phyloP scores from a whole-genome alignment of 352 stramenopile genomes.

The Phytophthora hybrid region DNA sequence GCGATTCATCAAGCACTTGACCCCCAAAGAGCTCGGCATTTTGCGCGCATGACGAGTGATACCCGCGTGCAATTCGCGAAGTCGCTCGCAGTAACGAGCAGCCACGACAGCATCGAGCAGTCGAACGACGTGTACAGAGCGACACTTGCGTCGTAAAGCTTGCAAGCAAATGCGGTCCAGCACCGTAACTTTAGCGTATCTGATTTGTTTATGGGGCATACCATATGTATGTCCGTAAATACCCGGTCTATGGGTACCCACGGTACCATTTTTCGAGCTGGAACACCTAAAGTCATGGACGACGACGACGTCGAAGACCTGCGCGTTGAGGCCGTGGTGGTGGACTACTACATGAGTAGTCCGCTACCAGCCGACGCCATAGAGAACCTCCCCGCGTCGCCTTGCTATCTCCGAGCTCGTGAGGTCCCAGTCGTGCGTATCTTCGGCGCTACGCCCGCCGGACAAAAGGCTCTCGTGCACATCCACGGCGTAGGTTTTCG shows the following conservation, averaged over 20 bases:
- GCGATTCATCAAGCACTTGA: slow-evolving; percentile 55
- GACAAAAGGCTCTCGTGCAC: slow-evolving; percentile 91
- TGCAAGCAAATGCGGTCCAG: too few species aligned
- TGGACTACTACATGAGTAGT: slow-evolving; percentile 84
- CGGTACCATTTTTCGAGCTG: not conserved
- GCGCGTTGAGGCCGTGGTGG: slow-evolving; percentile 77
- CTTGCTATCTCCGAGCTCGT: slow-evolving; percentile 72
- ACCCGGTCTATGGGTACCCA: too few species aligned
- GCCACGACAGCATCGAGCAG: not conserved
- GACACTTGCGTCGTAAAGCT: not conserved
- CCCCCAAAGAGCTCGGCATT: too few species aligned
- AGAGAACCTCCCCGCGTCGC: slow-evolving; percentile 52
- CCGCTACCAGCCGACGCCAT: slow-evolving; percentile 67
- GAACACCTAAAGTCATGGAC: slow-evolving; percentile 13
- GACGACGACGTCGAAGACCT: slow-evolving; percentile 54
- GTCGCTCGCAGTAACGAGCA: slow-evolving; percentile 35
- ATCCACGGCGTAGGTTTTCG: slow-evolving; percentile 78
- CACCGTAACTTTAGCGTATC: too few species aligned
- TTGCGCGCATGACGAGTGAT: slow-evolving; percentile 57
- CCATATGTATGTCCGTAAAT: too few species aligned
- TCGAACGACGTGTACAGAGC: slow-evolving; percentile 3
- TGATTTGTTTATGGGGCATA: too few species aligned
- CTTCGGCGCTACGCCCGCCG: slow-evolving; percentile 90
- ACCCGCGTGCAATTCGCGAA: slow-evolving; percentile 59
- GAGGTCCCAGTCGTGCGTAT: slow-evolving; percentile 90